Base-by-base conservation (phyloP, 1,284 basidiomycete genomes). In the Agroathelia rolfsii region DNA sequence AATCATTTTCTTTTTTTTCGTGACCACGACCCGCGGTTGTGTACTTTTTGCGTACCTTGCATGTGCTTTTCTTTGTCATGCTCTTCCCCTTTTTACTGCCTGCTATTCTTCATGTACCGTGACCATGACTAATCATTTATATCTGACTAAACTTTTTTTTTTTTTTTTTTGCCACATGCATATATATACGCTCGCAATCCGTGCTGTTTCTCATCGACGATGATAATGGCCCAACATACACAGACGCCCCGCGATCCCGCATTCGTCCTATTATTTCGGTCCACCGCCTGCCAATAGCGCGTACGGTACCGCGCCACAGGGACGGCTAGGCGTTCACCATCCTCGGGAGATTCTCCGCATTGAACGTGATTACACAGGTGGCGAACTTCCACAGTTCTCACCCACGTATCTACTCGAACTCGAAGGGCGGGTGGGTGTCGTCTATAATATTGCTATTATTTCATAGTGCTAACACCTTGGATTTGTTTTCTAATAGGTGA, bases 271-370 rank as follows among this genome's bases (percentile, higher is more conserved):
- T 55, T 84, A 84, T 51, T 81, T 76, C 53, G 83, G 82, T n/a
- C 80, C 83, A 3, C 83, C 84, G 11, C 65, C 76, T 3, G 50
- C 69, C 13, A 74, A 75, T 41, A 68, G 79, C 19, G 85, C 84
- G 16, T 90, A 73, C 49, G 82, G 82, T 3, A 78, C 78, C 1
- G 55, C 65, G 11, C 83, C 85, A 1, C 55, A 78, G n/a, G 86
- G 86, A 2, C 77, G 78, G 34, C 77, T 89, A 36, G 83, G 83
- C 5, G 55, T 81, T 14, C 81, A 89, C 50, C 76, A 84, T 45
- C 84, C 86, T n/a, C 72, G 86, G 33, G 86, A 90, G 56, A 72
- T 90, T 38, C 59, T 90, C 37, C 67, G 86, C 22, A 63, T 90
- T 31, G 86, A 90, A 54, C 62, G 87, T 27, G 86, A 90, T 53